phyloP scores from a whole-genome alignment of 2,329 filamentous ascomycete species.

The Lecanicillium sp. region DNA sequence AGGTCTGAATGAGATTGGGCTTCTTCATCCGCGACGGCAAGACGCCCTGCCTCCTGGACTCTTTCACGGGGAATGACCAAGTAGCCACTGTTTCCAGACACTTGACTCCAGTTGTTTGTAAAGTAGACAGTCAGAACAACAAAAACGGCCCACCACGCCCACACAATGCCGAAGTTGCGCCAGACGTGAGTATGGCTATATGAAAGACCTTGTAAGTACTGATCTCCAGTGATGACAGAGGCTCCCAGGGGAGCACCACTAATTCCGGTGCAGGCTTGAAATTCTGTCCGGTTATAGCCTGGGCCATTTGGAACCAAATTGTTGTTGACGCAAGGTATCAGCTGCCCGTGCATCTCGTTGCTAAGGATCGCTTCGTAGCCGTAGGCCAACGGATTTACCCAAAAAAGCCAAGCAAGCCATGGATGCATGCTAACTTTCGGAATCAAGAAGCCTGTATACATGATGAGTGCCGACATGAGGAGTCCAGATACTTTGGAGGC shows the following conservation, averaged over 20 bases:
- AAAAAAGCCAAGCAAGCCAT: conserved; percentile 59
- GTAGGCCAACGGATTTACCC: conserved; percentile 63
- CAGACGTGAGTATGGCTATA: conserved; percentile 48
- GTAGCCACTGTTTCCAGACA: conserved; percentile 44
- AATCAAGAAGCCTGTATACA: conserved; percentile 62
- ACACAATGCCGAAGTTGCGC: conserved; percentile 57
- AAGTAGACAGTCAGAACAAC: conserved; percentile 51
- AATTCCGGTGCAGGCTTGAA: conserved; percentile 51
- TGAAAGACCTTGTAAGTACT: conserved; percentile 50
- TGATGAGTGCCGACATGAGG: conserved; percentile 44
- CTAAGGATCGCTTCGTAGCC: conserved; percentile 62
- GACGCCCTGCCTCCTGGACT: conserved; percentile 9
- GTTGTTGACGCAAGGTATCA: conserved; percentile 42
- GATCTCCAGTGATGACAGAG: conserved; percentile 47
- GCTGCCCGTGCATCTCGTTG: conserved; percentile 62
- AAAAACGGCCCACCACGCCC: conserved; percentile 57
- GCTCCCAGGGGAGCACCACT: conserved; percentile 46
- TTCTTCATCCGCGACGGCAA: conserved; percentile 26
- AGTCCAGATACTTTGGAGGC: conserved; percentile 53
- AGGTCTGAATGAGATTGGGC: conserved; percentile 49
- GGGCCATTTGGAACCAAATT: conserved; percentile 48
- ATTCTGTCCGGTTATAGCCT: conserved; percentile 37
- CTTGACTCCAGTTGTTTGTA: conserved; percentile 51
- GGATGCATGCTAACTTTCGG: conserved; percentile 55
- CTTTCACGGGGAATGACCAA: conserved; percentile 59